A percentile compares a stretch with the other conserved stretches of the same genome.
Evolutionary conservation across 805 yeast species (phyloP).

Genomic region (Metschnikowia koreensis): DNA sequence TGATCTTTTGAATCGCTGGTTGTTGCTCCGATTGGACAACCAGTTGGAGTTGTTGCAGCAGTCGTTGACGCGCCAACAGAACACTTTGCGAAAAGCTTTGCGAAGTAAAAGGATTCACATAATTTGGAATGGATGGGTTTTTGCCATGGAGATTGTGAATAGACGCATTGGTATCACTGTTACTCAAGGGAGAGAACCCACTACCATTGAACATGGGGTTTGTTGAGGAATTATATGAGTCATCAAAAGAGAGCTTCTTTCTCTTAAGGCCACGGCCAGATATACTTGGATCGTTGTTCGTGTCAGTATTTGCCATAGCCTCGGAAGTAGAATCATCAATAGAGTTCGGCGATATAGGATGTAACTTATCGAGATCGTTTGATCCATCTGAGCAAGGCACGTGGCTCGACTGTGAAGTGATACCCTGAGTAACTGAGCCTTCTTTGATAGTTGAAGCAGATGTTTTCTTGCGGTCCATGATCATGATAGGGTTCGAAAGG

Average conservation of each 20-base stretch:
- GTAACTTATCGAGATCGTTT: conserved; percentile 17
- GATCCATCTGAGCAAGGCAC: conserved; percentile 2
- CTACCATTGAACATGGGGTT: conserved; percentile 42
- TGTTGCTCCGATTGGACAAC: conserved; percentile 13
- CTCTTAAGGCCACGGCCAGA: conserved; percentile 42
- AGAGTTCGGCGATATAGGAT: conserved; percentile 60
- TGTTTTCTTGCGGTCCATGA: conserved; percentile 90
- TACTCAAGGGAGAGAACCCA: conserved; percentile 46
- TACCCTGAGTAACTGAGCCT: conserved; percentile 5
- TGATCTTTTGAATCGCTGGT: conserved; percentile 67
- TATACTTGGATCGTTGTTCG: conserved; percentile 21
- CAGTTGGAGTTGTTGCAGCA: conserved; percentile 18
- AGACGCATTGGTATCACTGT: conserved; percentile 43
- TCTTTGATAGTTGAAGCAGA: conserved; percentile 23
- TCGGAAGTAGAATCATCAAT: conserved; percentile 61
- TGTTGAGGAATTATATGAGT: conserved; percentile 34
- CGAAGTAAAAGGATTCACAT: conserved; percentile 2
- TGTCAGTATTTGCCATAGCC: conserved; percentile 41
- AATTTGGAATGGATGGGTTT: background rate
- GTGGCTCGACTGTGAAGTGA: conserved; percentile 1
- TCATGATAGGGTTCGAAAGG: conserved; percentile 73
- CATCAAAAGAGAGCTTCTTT: conserved; percentile 48
- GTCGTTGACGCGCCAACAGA: conserved; percentile 16
- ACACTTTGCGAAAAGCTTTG: conserved; percentile 4
- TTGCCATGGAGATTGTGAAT: conserved; percentile 18